Evolutionary conservation across 331 rosid genomes (phyloP), one percentile per base, ranked within the genome.

Genomic region (Pyracantha coccinea): DNA sequence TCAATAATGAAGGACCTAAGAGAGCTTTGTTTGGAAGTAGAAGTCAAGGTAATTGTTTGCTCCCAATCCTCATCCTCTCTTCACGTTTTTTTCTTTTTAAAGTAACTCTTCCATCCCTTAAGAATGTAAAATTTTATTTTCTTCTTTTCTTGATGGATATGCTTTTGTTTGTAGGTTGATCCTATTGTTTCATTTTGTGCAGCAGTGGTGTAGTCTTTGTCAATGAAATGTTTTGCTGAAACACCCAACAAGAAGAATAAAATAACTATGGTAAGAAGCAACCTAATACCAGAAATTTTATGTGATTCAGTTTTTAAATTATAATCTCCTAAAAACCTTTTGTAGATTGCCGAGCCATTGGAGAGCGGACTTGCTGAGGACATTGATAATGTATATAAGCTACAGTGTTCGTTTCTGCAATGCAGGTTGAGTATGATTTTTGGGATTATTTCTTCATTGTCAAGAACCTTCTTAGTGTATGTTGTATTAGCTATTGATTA

Each of bases 1-100:
- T 94, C 99, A 72, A 92, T 94, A 60, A 92, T 92, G 99, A 94
- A 94, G 91, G 99, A 94, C 86, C 91, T 92, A 55, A 88, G 97
- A 83, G 99, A 94, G 79, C 96, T 94, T 25, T 94, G 90, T 81
- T 94, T 97, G 4, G 96, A 94, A 94, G 99, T 94, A 33, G 99
- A 94, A 89, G 96, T 94, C 77, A 94, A 94, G 97, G 99, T 86
- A 62, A 62, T 14, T 58, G 32, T 29, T 79, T 41, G 64, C 53
- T 54, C 12, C 10, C 2, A 27, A 33, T 19, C 80, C 45, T 23
- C 24, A 1, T 79, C 53, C 8, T 47, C 47, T 64, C 17, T 73
- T 68, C 29, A 24, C 29, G n/a, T 55, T 50, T 17, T 59, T 10
- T 53, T 73, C 44, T n/a, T 35, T 35, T 50, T 17, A 19, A 32